Percentiles rank a stretch among this genome's conserved stretches.
These are phyloP conservation scores for Angomonas ambiguus DNA, from an alignment of 208 protist genomes.

Conservation along the genomic window DNA sequence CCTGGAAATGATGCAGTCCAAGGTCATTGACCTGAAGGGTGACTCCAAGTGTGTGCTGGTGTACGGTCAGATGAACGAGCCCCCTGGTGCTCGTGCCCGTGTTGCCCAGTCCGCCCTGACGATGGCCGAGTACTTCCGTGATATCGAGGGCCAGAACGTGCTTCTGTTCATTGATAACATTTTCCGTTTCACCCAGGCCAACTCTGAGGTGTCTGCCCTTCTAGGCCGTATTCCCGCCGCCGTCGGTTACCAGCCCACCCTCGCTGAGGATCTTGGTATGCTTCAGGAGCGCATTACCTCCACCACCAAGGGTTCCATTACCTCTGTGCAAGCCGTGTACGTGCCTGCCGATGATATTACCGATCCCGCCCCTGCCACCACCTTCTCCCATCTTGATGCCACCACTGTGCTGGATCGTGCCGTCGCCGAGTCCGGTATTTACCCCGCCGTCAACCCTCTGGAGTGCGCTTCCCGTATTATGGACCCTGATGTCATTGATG, in stretches of 20 bases:
- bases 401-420: constrained; percentile 97
- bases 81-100: constrained; percentile 97
- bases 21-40: constrained; percentile 91
- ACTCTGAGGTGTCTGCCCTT: constrained; percentile 97
- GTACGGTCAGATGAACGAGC: constrained; percentile 99
- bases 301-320: constrained; percentile 96
- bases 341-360: constrained; percentile 99
- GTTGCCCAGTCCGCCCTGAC: constrained; percentile 97
- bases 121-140: constrained; percentile 98
- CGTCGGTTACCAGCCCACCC: constrained; percentile 98
- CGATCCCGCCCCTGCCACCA: constrained; percentile 98
- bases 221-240: constrained; percentile 98
- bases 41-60: constrained; percentile 98
- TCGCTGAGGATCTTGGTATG: constrained; percentile 97
- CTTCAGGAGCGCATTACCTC: constrained; percentile 98
- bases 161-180: constrained; percentile 99
- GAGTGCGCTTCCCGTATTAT: constrained; percentile 98
- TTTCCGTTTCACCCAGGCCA: constrained; percentile 98
- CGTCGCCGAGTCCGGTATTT: constrained; percentile 97
- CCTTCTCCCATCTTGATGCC: constrained; percentile 98
- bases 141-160: constrained; percentile 97
- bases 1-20: constrained; percentile 98
- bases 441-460: constrained; percentile 98
- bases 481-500: constrained; percentile 94
- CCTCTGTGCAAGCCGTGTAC: constrained; percentile 97